Percentiles rank a stretch among this genome's conserved stretches.
Evolutionary conservation across 164 flowering plant species (phyloP).

Genomic region (Cinnamomum micranthum): DNA sequence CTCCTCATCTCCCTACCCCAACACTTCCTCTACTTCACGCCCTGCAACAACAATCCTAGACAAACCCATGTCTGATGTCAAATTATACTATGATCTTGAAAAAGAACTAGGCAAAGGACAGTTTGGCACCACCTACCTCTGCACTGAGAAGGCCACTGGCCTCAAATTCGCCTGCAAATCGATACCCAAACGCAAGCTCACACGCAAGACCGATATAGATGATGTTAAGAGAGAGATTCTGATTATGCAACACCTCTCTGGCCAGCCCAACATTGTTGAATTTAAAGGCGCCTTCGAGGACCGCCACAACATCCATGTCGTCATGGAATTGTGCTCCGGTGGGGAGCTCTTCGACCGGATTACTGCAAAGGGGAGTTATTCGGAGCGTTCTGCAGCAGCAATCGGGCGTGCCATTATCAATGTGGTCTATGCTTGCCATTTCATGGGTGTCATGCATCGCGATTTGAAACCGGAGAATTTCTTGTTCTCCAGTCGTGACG

Average conservation of each 20-base stretch:
- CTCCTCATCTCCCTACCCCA: not conserved
- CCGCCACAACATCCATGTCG: constrained; percentile 47
- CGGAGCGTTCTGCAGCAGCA: constrained; percentile 71
- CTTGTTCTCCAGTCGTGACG: constrained; percentile 51
- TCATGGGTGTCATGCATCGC: constrained; percentile 94
- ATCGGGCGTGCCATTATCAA: constrained; percentile 67
- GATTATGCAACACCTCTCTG: constrained; percentile 65
- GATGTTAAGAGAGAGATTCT: constrained; percentile 71
- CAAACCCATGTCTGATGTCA: constrained; percentile 45
- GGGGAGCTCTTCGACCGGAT: constrained; percentile 91
- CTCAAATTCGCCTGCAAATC: constrained; percentile 73
- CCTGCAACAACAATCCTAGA: constrained; percentile 30
- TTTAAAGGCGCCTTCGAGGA: constrained; percentile 87
- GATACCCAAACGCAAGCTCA: constrained; percentile 62
- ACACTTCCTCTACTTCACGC: constrained; percentile 16
- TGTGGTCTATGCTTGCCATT: constrained; percentile 87
- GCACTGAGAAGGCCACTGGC: constrained; percentile 60
- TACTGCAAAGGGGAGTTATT: constrained; percentile 49
- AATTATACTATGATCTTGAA: constrained; percentile 39
- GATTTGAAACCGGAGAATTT: constrained; percentile 96
- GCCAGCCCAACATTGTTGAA: constrained; percentile 87
- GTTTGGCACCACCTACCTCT: constrained; percentile 72
- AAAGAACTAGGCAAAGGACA: constrained; percentile 82
- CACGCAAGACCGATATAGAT: constrained; percentile 39
- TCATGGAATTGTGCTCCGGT: constrained; percentile 90